Percentiles rank a stretch among this genome's conserved stretches.
Conservation (phyloP, 345 rosid genomes). For the Bruguiera parviflora region DNA sequence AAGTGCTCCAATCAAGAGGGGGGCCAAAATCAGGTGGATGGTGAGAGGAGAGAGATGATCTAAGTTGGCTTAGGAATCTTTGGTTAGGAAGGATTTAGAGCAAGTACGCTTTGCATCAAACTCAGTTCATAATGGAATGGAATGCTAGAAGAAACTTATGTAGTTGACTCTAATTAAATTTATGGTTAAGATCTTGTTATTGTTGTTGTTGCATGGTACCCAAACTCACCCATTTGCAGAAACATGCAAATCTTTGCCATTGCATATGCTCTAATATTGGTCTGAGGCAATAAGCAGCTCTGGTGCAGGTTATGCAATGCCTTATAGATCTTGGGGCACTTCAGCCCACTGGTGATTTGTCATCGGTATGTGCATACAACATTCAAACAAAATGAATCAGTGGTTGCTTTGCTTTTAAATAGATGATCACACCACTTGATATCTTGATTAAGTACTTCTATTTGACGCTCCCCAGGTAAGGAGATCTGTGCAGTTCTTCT, state of each 20-base stretch:
- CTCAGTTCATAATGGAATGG: no score
- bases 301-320: constrained; percentile 67
- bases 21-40: no score
- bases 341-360: constrained; percentile 92
- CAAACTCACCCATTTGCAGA: background rate
- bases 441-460: background rate
- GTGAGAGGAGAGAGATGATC: no score
- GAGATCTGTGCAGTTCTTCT: constrained; percentile 89
- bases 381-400: background rate
- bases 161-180: no score
- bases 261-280: background rate
- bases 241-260: constrained; percentile 6
- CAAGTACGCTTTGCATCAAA: no score
- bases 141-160: no score
- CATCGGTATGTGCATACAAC: constrained; percentile 51
- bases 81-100: no score
- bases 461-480: constrained; percentile 55
- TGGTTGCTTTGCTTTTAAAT: background rate
- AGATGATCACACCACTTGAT: background rate
- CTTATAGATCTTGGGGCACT: constrained; percentile 91
- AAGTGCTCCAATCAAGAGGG: no score
- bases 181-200: no score
- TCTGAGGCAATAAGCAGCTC: constrained; percentile 24
- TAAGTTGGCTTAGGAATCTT: no score
- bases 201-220: background rate